These are phyloP conservation scores for Neodidymelliopsis sp. DNA, from an alignment of 2,329 filamentous ascomycete genomes.

Conservation along the genomic window DNA sequence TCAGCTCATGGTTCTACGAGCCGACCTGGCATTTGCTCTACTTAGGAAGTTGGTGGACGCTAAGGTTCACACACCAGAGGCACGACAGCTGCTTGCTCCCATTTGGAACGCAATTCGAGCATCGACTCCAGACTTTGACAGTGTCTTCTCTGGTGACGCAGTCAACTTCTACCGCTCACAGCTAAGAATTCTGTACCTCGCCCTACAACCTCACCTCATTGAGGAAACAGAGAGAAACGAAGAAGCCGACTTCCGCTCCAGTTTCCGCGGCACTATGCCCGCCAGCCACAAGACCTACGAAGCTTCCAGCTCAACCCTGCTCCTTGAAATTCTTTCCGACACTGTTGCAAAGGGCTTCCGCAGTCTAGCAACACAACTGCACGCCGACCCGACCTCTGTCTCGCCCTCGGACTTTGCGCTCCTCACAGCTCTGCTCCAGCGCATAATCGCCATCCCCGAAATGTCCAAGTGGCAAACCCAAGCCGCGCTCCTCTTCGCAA, in stretches of 20 bases:
- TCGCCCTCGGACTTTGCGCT: constrained; percentile 84
- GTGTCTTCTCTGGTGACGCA: constrained; percentile 63
- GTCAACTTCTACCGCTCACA: constrained; percentile 81
- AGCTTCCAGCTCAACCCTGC: constrained; percentile 44
- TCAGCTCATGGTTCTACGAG: constrained; percentile 75
- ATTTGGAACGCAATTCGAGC: constrained; percentile 68
- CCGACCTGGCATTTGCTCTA: constrained; percentile 81
- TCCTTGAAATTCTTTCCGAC: constrained; percentile 80
- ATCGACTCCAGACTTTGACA: constrained; percentile 65
- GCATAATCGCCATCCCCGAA: constrained; percentile 78
- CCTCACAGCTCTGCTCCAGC: constrained; percentile 86
- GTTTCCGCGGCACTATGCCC: constrained; percentile 46
- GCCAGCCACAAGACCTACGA: constrained; percentile 53
- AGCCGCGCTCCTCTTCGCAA: constrained; percentile 59
- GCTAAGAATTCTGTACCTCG: constrained; percentile 83
- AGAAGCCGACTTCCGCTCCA: constrained; percentile 39
- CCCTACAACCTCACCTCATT: constrained; percentile 69
- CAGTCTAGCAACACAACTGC: constrained; percentile 79
- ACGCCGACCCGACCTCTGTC: constrained; percentile 72
- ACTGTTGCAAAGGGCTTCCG: constrained; percentile 85
- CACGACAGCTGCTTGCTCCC: constrained; percentile 62
- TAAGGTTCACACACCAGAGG: constrained; percentile 58
- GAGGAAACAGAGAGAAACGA: constrained; percentile 43
- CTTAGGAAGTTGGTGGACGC: constrained; percentile 77
- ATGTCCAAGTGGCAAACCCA: constrained; percentile 68